These are phyloP conservation scores for Psilocybe cyanescens DNA, from an alignment of 768 basidiomycete genomes.

Conservation along the genomic window DNA sequence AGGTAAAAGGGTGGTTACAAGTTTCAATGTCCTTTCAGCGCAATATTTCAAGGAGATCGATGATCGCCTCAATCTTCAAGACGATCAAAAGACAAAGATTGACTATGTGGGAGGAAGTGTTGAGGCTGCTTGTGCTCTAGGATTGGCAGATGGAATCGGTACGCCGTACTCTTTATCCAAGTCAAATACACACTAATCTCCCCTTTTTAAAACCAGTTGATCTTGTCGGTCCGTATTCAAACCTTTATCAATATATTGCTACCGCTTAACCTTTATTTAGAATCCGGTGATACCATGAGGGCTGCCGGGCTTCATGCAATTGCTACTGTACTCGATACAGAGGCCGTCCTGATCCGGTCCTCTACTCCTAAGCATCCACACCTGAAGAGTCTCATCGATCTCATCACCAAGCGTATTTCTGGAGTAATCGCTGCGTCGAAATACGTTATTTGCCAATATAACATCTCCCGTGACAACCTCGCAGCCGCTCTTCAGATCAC, in stretches of 20 bases:
- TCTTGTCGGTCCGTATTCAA: constrained; percentile 75
- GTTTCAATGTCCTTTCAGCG: constrained; percentile 87
- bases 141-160: constrained; percentile 97
- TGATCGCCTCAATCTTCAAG: constrained; percentile 50
- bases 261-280: constrained; percentile 39
- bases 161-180: constrained; percentile 27
- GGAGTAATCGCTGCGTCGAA: constrained; percentile 88
- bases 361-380: constrained; percentile 63
- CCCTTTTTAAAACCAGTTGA: constrained; percentile 62
- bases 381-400: constrained; percentile 67
- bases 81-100: constrained; percentile 69
- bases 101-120: constrained; percentile 98
- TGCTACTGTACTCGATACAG: constrained; percentile 77
- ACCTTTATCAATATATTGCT: not conserved
- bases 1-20: constrained; percentile 93
- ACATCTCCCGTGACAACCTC: constrained; percentile 72
- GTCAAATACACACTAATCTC: constrained; percentile 3
- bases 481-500: constrained; percentile 70
- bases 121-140: constrained; percentile 96
- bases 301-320: constrained; percentile 96
- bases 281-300: constrained; percentile 99
- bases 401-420: constrained; percentile 86
- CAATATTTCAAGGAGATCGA: constrained; percentile 79
- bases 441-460: constrained; percentile 93
- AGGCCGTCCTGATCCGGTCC: constrained; percentile 94